phyloP scores from a whole-genome alignment of 257 asterid genomes.

The Solanum chiquidenum region DNA sequence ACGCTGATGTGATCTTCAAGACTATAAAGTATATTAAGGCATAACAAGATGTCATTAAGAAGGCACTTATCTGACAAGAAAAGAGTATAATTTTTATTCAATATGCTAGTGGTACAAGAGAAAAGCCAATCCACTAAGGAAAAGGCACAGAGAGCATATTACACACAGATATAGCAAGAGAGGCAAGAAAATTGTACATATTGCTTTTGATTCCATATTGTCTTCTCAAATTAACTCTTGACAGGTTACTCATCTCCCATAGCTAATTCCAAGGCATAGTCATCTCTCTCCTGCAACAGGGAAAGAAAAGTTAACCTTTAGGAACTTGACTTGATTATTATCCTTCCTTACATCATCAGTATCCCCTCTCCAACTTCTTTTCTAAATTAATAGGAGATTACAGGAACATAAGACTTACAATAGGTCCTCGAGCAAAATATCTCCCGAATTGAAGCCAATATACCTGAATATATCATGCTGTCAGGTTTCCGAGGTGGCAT shows the following conservation, averaged over 20 bases:
- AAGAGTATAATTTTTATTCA: neutral
- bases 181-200: neutral
- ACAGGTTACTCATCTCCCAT: conserved; percentile 71
- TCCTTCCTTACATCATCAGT: neutral
- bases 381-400: neutral
- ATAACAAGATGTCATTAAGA: neutral
- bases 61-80: neutral
- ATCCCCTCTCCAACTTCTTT: neutral
- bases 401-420: conserved; percentile 42
- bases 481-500: neutral
- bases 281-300: conserved; percentile 82
- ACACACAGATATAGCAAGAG: neutral
- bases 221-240: neutral
- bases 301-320: neutral
- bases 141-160: neutral
- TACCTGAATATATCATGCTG: conserved; percentile 44
- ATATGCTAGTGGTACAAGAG: neutral
- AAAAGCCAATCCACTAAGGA: neutral
- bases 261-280: conserved; percentile 88
- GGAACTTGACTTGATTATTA: neutral
- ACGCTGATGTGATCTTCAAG: neutral
- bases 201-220: neutral
- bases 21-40: neutral
- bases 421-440: conserved; percentile 94
- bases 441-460: conserved; percentile 98